phyloP scores from a whole-genome alignment of 805 yeast genomes.

The Candida rishiriensis region DNA sequence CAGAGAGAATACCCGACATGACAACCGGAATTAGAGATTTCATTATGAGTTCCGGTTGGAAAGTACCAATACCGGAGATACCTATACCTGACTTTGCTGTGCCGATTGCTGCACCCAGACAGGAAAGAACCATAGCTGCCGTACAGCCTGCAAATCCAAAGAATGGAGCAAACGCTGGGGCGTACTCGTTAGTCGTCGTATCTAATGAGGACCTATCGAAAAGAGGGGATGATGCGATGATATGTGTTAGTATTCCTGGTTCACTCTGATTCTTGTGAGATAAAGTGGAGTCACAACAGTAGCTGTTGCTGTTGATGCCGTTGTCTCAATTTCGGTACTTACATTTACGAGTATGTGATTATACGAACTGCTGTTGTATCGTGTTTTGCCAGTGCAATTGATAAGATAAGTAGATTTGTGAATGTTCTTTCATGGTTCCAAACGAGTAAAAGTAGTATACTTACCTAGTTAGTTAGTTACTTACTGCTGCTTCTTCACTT shows the following conservation, averaged over 20 bases:
- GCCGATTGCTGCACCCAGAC: conserved; percentile 98
- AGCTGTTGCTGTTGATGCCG: too few relatives aligned
- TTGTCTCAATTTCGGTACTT: too few relatives aligned
- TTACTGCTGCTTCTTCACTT: too few relatives aligned
- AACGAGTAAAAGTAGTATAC: too few relatives aligned
- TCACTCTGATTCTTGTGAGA: too few relatives aligned
- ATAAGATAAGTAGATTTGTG: too few relatives aligned
- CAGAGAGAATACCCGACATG: conserved; percentile 96
- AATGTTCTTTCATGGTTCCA: too few relatives aligned
- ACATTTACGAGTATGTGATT: too few relatives aligned
- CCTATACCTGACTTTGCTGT: conserved; percentile 98
- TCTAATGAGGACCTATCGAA: conserved; percentile 4
- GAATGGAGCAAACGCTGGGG: conserved; percentile 94
- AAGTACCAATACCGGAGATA: conserved; percentile 96
- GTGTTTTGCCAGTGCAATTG: neutral
- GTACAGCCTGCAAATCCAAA: conserved; percentile 98
- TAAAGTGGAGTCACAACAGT: too few relatives aligned
- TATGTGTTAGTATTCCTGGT: too few relatives aligned
- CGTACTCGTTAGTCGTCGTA: conserved; percentile 47
- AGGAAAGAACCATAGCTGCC: conserved; percentile 83
- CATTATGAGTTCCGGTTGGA: conserved; percentile 96
- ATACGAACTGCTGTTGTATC: neutral
- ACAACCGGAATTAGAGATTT: conserved; percentile 94
- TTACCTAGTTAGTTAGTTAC: too few relatives aligned
- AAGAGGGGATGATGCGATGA: neutral